Base-by-base conservation (phyloP, 2,329 filamentous ascomycete species). In the Aspergillus sp. region DNA sequence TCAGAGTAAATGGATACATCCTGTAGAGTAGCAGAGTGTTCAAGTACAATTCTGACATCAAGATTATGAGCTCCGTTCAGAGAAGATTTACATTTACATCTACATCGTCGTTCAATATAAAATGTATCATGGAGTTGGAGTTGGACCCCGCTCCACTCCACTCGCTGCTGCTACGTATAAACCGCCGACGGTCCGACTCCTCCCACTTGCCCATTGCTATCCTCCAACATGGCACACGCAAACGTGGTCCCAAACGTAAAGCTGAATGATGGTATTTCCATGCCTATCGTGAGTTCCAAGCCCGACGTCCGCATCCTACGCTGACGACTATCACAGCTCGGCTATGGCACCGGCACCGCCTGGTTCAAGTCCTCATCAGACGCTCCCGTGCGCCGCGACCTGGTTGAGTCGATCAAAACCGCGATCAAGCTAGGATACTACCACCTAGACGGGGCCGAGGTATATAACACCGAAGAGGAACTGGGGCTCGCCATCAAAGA, bases 401-500 rank as follows among this genome's bases (percentile, higher is more conserved):
- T 70, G 30, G 64, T 78, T 10, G 72, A 78, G 32, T 58, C 62
- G 1, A 63, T 71, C 27, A 78, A 78, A 51, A 64, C 54, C 4
- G 74, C 75, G 3, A 71, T 78, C 35, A 63, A 65, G 29, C 48
- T 78, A 2, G 76, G 74, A 10, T 81, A 76, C 48, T 58, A 63
- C 13, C 77, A 81, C 46, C 61, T 80, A 7, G 78, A 82, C 52
- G 72, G 74, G 15, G 76, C 77, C 5, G 75, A 79, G 51, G 55
- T 69, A 46, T 72, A 72, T 44, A 53, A 57, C 13, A 71, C 63
- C 1, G 69, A 72, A 43, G 40, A 42, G 12, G 69, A 72, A 39
- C 43, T 71, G 15, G 68, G 68, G 1, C 41, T 58, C 11, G 68
- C 67, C 1, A 69, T 72, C 41, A 59, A 64, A 32, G 63, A 68